Percentiles rank a stretch among this genome's conserved stretches.
Conservation (phyloP, 2,329 filamentous ascomycete species). For the Elsinoe arachidis region DNA sequence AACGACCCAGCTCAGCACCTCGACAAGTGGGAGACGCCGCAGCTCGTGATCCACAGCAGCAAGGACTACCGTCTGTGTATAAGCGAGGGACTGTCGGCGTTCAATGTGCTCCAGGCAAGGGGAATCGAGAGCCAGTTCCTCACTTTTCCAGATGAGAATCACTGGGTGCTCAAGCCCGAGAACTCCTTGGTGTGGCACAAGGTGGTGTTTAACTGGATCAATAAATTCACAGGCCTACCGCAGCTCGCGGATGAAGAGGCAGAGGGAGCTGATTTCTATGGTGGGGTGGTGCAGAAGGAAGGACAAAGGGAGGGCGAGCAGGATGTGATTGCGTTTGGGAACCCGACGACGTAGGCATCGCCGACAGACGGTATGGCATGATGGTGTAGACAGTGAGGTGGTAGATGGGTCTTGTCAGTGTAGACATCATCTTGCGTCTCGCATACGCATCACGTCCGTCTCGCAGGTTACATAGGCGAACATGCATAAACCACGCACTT, state of each 20-base stretch:
- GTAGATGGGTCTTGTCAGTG: background rate
- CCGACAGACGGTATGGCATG: background rate
- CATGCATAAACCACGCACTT: background rate
- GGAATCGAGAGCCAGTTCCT: slow-evolving; percentile 69
- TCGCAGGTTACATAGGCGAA: background rate
- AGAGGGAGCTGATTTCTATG: slow-evolving; percentile 22
- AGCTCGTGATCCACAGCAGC: slow-evolving; percentile 83
- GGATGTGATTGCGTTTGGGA: background rate
- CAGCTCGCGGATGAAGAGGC: slow-evolving; percentile 32
- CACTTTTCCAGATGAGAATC: slow-evolving; percentile 71
- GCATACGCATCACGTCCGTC: background rate
- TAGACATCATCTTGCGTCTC: background rate
- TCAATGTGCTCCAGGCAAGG: slow-evolving; percentile 72
- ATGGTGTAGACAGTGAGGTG: background rate
- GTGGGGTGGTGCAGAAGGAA: slow-evolving; percentile 23
- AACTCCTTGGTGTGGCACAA: slow-evolving; percentile 86
- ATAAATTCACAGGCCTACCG: slow-evolving; percentile 47
- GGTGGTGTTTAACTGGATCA: slow-evolving; percentile 72
- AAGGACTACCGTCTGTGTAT: slow-evolving; percentile 83
- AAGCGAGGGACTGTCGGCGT: slow-evolving; percentile 73
- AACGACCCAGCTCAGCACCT: slow-evolving; percentile 52
- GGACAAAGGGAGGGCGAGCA: slow-evolving; percentile 1
- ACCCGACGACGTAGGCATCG: background rate
- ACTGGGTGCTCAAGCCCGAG: slow-evolving; percentile 84
- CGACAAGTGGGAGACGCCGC: slow-evolving; percentile 72